Percentiles rank a stretch among this genome's conserved stretches.
These are phyloP conservation scores for Debaryomyces nepalensis DNA, from an alignment of 1,139 yeast genomes.

Conservation along the genomic window DNA sequence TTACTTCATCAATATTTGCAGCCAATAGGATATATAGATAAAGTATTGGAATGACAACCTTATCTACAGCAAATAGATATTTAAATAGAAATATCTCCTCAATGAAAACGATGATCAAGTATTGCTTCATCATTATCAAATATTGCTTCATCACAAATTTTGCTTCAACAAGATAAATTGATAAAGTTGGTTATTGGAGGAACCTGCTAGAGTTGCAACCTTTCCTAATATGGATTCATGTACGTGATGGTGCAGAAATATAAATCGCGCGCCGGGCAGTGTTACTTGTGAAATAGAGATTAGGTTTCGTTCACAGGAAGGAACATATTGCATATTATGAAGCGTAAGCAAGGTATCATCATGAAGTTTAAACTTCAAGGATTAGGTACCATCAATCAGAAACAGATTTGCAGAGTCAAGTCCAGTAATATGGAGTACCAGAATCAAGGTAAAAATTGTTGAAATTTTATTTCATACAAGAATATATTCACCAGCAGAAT, in stretches of 20 bases:
- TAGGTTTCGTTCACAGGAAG: not conserved
- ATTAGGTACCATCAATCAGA: not conserved
- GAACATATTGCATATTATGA: not conserved
- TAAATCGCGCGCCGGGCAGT: not conserved
- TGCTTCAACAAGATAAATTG: no score
- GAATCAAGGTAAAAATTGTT: slow-evolving; percentile 2
- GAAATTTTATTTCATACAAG: no score
- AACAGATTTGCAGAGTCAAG: not conserved
- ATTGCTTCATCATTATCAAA: no score
- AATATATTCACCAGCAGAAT: no score
- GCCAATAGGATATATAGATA: no score
- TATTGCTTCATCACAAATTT: no score
- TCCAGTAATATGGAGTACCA: not conserved
- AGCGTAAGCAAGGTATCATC: not conserved
- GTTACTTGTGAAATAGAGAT: not conserved
- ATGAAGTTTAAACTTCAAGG: not conserved
- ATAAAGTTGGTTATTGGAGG: not conserved
- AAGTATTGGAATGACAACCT: no score
- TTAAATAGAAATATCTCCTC: no score
- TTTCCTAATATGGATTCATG: not conserved
- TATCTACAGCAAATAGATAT: no score
- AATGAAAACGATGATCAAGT: no score
- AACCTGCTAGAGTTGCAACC: not conserved
- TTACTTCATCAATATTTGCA: no score
- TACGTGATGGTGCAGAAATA: not conserved